phyloP scores from a whole-genome alignment of 495 filamentous ascomycete species.

The Copromyces sp. region DNA sequence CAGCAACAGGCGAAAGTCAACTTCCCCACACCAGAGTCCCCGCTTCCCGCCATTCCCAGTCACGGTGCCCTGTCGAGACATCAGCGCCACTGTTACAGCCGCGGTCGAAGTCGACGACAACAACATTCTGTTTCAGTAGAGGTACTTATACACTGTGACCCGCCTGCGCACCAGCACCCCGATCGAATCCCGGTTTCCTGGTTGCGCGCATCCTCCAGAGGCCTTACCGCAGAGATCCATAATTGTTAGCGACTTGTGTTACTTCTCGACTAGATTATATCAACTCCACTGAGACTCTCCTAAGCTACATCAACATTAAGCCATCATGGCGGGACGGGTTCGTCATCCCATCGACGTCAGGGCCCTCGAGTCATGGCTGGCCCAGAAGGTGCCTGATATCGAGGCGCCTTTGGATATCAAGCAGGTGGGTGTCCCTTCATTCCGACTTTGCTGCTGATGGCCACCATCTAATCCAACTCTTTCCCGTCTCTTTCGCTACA shows the following conservation, averaged over 20 bases:
- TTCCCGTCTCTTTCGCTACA: conserved; percentile 24
- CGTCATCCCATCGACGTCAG: conserved; percentile 78
- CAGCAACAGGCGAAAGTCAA: background rate
- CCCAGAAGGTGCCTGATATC: conserved; percentile 65
- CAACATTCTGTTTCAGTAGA: background rate
- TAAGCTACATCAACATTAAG: background rate
- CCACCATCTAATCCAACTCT: background rate
- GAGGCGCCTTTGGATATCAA: conserved; percentile 73
- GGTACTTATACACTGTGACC: background rate
- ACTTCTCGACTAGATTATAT: background rate
- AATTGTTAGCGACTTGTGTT: background rate
- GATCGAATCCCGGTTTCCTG: background rate
- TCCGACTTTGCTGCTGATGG: background rate
- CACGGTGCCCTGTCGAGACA: background rate
- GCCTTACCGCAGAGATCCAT: background rate
- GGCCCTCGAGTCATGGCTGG: conserved; percentile 69
- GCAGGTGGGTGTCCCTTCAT: conserved; percentile 50
- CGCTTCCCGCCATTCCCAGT: background rate
- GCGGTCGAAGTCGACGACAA: background rate
- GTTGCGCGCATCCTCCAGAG: background rate
- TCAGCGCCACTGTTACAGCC: background rate
- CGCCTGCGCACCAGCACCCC: background rate
- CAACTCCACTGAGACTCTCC: background rate
- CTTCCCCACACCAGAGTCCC: background rate
- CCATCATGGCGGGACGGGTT: conserved; percentile 72